Evolutionary conservation across 768 basidiomycete species (phyloP), one percentile per base, ranked within the genome.

Genomic region (Kondoa subrosea): DNA sequence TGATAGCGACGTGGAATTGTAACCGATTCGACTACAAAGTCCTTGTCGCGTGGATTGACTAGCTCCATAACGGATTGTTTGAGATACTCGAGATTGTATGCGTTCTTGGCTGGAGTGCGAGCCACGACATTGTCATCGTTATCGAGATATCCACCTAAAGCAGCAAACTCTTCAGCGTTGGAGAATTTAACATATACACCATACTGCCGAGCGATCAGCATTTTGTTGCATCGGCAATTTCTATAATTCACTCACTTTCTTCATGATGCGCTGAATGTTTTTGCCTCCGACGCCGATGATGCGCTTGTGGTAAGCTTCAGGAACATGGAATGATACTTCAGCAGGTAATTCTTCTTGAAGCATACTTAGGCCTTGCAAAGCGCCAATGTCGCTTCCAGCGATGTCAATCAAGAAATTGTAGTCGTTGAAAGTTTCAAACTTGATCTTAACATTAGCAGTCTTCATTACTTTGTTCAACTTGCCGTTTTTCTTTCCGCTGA

Each of bases 381-480:
- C 87, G 40, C 86, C 87, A n/a, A 78, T 81, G 75, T 91, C 88
- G 71, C 84, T 85, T 30, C 90, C 88, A 50, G 89, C 83, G 72
- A 93, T 84, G 77, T 93, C 91, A 74, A 93, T 61, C 33, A 76
- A 65, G 69, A 76, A 75, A 68, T 76, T 75, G 73, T 75, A 75
- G 69, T 76, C 91, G 76, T 91, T 95, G 80, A 93, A 89, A 3
- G 92, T 93, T 80, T 97, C 93, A 71, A 96, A 96, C 78, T 95
- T 95, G 81, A 99, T 95, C 80, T 95, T 93, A 76, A 92, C 91
- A 73, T 88, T 89, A 32, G 92, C 88, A 15, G 85, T 87, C 78
- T 96, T 91, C 90, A 96, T 96, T 77, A 97, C 95, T 80, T 96
- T 97, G 81, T 96, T 96, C 78, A 96, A 90, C 79, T 99, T 99